Conservation (phyloP, 164 flowering plant genomes). For the Magnolia sinica region DNA sequence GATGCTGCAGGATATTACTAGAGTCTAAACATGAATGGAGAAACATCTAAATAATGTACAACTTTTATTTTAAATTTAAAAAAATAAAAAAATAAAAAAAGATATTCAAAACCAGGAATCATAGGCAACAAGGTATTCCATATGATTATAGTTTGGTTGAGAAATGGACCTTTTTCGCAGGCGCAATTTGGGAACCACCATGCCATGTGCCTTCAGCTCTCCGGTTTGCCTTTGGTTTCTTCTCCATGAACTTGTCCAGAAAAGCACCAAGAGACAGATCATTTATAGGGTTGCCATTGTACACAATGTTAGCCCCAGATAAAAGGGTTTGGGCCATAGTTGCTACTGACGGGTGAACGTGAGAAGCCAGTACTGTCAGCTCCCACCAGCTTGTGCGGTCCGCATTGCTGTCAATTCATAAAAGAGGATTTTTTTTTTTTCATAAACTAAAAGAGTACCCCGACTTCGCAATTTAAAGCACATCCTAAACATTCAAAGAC, state of each 20-base stretch:
- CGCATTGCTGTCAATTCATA: constrained; percentile 59
- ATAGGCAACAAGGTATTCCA: neutral
- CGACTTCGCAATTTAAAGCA: neutral
- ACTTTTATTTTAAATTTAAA: neutral
- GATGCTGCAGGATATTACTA: neutral
- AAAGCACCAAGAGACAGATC: constrained; percentile 85
- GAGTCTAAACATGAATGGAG: neutral
- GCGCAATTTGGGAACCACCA: constrained; percentile 96
- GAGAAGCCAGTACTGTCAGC: constrained; percentile 77
- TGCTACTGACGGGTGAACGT: constrained; percentile 92
- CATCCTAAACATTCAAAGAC: no score
- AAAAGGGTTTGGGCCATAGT: constrained; percentile 91
- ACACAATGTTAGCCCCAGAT: constrained; percentile 81
- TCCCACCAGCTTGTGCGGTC: constrained; percentile 97
- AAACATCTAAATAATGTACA: neutral
- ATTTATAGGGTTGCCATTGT: constrained; percentile 87
- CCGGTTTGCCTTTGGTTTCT: constrained; percentile 71
- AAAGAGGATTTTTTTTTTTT: no score
- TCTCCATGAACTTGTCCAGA: constrained; percentile 97
- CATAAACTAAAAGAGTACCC: neutral
- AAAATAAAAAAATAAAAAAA: neutral
- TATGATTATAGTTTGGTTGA: neutral
- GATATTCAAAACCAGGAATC: neutral
- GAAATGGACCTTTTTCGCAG: constrained; percentile 73
- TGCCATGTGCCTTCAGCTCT: constrained; percentile 60